Conservation (phyloP, 257 asterid genomes). For the Solanum piurae region DNA sequence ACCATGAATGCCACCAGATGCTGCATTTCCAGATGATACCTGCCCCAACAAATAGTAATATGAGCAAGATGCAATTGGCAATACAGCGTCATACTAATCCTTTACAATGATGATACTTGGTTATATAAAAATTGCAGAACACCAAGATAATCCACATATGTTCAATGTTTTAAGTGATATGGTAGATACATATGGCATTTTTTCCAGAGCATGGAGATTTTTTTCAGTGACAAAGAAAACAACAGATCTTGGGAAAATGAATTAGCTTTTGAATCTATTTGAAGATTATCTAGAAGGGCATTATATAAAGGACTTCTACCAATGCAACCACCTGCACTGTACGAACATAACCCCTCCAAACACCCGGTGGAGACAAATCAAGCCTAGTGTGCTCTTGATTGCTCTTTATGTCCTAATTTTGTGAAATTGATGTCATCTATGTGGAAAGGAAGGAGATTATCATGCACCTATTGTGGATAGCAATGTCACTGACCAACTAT, state of each 20-base stretch:
- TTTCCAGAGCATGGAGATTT: not conserved
- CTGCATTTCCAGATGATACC: slow-evolving; percentile 65
- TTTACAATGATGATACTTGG: not conserved
- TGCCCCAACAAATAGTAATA: slow-evolving; percentile 12
- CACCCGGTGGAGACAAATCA: not conserved
- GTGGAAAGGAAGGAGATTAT: not conserved
- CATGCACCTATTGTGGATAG: not conserved
- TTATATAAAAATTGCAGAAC: not conserved
- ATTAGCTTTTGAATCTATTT: not conserved
- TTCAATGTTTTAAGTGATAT: not conserved
- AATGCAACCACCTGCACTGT: not conserved
- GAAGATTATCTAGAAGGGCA: not conserved
- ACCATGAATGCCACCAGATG: slow-evolving; percentile 61
- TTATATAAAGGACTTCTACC: not conserved
- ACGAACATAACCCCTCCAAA: not conserved
- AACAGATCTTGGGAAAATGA: not conserved
- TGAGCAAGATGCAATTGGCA: not conserved
- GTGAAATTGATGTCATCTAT: not conserved
- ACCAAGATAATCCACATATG: not conserved
- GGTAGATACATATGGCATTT: not conserved
- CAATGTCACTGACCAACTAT: not conserved
- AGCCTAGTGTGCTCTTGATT: not conserved
- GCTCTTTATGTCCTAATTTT: not conserved
- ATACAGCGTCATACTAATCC: not conserved
- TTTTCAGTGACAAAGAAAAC: not conserved